Evolutionary conservation across 192 early-diverging fungal species (phyloP), one percentile per base, ranked within the genome.

Genomic region (Endogone sp.): DNA sequence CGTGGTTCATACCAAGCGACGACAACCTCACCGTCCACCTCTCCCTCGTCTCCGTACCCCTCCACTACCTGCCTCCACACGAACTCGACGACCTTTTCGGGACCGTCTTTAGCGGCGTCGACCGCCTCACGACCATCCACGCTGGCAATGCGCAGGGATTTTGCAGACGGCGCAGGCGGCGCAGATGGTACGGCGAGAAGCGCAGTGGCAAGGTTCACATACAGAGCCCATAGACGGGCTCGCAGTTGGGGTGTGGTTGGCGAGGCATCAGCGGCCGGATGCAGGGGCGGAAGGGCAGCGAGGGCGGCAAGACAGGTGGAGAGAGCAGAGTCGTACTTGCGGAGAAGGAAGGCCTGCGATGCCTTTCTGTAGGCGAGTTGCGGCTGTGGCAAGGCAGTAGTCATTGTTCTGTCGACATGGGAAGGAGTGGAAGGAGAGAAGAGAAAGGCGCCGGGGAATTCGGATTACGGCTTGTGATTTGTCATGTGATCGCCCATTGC

Each of bases 191-290:
- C 28, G 4, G 65, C 32, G 27, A 67, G n/a, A n/a, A n/a, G 28
- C 3, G 61, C 62, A 3, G 65, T 68, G 2, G 62, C 66, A 58
- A 73, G 37, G 26, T 68, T 73, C 26, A 68, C 58, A 58, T 74
- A 79, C 2, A 79, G 62, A 4, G 60, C 56, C 61, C 65, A 70
- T 11, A 78, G 58, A 54, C 44, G 63, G 13, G 62, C 29, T 56
- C 32, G 24, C 8, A 67, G 49, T 3, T 11, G 44, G 37, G 65
- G 23, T 3, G 29, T 26, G 10, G 2, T 62, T 49, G n/a, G n/a
- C n/a, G n/a, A n/a, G n/a, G n/a, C n/a, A n/a, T n/a, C n/a, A n/a
- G 27, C 59, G 59, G 59, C 4, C 20, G 4, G 27, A 23, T 26
- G 22, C 59, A 10, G 4, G 59, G 59, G 8, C 20, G 22, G 59